Evolutionary conservation across 2,329 filamentous ascomycete genomes (phyloP), one percentile per base, ranked within the genome.

Genomic region (Cladosporium sp.): DNA sequence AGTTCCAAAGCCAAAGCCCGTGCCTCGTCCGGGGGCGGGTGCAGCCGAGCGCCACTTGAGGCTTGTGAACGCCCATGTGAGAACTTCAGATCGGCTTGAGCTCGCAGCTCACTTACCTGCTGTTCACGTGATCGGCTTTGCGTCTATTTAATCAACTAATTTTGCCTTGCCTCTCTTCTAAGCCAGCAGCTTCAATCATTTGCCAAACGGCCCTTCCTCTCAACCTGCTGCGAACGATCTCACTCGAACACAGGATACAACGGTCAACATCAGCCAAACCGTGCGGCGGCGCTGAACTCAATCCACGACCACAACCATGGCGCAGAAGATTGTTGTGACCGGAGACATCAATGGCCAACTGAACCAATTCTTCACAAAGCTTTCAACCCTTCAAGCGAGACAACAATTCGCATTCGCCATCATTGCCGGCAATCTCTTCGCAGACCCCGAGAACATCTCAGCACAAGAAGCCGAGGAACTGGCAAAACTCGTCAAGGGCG

Each of bases 331-430:
- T 54, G 84, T 93, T 62, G 89, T 96, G 37, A 74, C 95, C 56
- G 93, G 93, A 53, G 84, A 84, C 66, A 78, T 95, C 58, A 85
- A 90, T 66, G 92, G 92, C 63, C 83, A 87, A 65, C 79, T 96
- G 49, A 77, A 81, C 57, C 70, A 84, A 10, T 84, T 87, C 9
- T 89, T 98, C 68, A 77, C 81, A 55, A 98, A 96, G 71, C 75
- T 97, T 16, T 77, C 84, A 8, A 80, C 82, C 9, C 76, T 97
- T 2, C 91, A 97, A 62, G 75, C 83, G 34, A 97, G 96, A 72
- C 93, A 96, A 66, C 80, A 78, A 64, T 97, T 98, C 68, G 79
- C 87, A 11, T 86, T 96, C 62, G 90, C 88, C 13, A 83, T 98
- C 52, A 74, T 95, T 32, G 82, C 83, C 9, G 93, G 93, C 51